Conservation (phyloP, 2,329 filamentous ascomycete genomes). For the Colletotrichum sansevieriae region DNA sequence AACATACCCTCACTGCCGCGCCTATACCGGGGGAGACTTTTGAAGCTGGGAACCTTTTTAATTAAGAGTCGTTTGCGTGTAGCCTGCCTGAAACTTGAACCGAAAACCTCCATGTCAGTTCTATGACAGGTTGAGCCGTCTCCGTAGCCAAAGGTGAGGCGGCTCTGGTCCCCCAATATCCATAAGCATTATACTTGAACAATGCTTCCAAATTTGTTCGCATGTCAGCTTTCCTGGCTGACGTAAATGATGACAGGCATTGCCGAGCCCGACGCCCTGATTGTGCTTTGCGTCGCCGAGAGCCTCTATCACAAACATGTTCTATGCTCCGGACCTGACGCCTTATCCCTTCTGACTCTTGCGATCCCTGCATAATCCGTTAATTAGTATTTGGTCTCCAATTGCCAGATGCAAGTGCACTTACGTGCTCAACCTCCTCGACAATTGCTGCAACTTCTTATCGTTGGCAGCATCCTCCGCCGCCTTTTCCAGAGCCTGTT, state of each 20-base stretch:
- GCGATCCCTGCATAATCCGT: constrained; percentile 48
- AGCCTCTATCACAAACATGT: constrained; percentile 27
- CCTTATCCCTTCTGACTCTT: constrained; percentile 45
- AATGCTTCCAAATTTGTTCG: constrained; percentile 32
- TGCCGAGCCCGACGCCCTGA: constrained; percentile 34
- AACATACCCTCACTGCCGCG: not conserved
- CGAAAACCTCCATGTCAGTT: constrained; percentile 6
- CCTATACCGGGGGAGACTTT: not conserved
- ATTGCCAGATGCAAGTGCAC: constrained; percentile 51
- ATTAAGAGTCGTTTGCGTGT: constrained; percentile 21
- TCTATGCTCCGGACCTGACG: constrained; percentile 15
- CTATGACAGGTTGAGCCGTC: constrained; percentile 15
- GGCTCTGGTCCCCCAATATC: not conserved
- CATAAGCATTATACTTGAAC: constrained; percentile 14
- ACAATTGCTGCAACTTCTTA: constrained; percentile 85
- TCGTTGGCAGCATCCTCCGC: constrained; percentile 93
- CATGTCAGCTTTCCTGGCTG: constrained; percentile 36
- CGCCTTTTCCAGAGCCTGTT: constrained; percentile 87
- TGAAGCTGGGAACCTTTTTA: constrained; percentile 11
- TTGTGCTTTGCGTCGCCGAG: constrained; percentile 33
- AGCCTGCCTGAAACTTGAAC: constrained; percentile 15
- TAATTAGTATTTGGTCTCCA: not conserved
- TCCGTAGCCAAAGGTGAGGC: constrained; percentile 3
- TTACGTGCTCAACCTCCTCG: constrained; percentile 96
- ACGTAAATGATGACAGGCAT: constrained; percentile 31